Evolutionary conservation across 768 basidiomycete species (phyloP).

Genomic region (Amanita pseudoporphyria): DNA sequence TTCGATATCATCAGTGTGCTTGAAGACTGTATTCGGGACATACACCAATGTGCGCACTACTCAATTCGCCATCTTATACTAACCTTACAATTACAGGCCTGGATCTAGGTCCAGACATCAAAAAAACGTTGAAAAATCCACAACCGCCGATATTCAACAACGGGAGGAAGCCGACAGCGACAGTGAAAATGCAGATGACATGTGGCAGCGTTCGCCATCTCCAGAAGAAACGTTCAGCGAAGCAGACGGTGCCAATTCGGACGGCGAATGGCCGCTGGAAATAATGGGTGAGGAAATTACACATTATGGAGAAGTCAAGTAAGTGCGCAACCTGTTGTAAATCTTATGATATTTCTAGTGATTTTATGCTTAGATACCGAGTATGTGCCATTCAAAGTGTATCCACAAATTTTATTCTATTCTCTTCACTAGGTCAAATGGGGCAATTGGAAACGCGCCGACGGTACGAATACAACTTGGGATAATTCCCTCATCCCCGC

Average conservation of each 20-base stretch:
- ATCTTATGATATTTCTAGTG: too few species aligned
- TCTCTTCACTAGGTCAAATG: background rate
- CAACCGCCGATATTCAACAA: too few species aligned
- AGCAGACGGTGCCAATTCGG: constrained; percentile 3
- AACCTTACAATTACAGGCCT: too few species aligned
- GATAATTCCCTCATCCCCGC: background rate
- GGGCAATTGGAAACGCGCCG: background rate
- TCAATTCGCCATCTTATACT: too few species aligned
- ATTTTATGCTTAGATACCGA: background rate
- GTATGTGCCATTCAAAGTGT: background rate
- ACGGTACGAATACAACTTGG: constrained; percentile 1
- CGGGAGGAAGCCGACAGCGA: too few species aligned
- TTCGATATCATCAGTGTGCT: too few species aligned
- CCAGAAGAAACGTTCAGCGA: constrained; percentile 1
- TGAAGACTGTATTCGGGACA: too few species aligned
- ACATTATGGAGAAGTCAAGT: background rate
- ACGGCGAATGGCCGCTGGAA: constrained; percentile 4
- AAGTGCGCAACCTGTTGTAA: background rate
- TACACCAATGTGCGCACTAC: too few species aligned
- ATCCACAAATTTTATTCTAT: background rate
- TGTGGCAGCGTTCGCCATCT: background rate
- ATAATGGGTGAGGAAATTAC: constrained; percentile 1
- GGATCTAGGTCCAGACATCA: too few species aligned
- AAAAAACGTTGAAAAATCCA: too few species aligned
- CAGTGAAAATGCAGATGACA: background rate